Evolutionary conservation across 75 land plant species (phyloP), one percentile per base, ranked within the genome.

Genomic region (Chamaecyparis obtusa): DNA sequence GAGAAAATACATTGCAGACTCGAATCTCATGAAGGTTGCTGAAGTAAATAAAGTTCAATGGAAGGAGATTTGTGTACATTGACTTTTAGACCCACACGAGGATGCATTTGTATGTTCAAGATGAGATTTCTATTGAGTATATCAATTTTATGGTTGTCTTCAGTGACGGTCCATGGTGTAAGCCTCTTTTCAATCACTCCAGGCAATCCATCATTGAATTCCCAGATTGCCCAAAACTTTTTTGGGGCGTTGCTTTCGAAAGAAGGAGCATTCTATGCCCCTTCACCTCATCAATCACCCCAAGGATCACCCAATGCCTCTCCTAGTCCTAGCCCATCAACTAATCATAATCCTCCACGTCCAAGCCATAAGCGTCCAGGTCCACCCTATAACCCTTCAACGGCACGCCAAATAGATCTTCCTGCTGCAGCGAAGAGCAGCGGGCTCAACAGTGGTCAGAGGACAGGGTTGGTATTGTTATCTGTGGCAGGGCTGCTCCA

Each of bases 401-500:
- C 9, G 9, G 0, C 49, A 48, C 49, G 2, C 3, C 7, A 8
- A 51, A 48, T 0, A 3, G 13, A 0, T 51, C 54, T 14, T 51
- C 15, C 54, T 44, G 17, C 7, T 0, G 10, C 49, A 48, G 49
- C 9, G 10, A 9, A 54, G 11, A 69, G 1, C 36, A 27, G 3
- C 24, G 35, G 39, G 37, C 21, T 33, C 67, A 67, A 78, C 39
- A 30, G 32, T n/a, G 37, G 8, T 39, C 21, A 86, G 46, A 83
- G 19, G 37, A 84, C 49, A 19, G 87, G 87, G 49, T 54, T 86
- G n/a, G 85, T 86, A 86, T 79, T 86, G 51, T 84, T 83, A 9
- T 14, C 54, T 37, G 37, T 86, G 5, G 87, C 86, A 33, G 87
- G 44, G 87, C 19, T 86, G 35, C 55, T 86, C 55, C 87, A 86